phyloP scores from a whole-genome alignment of 148 eudicot species.

The Camellia sinensis region DNA sequence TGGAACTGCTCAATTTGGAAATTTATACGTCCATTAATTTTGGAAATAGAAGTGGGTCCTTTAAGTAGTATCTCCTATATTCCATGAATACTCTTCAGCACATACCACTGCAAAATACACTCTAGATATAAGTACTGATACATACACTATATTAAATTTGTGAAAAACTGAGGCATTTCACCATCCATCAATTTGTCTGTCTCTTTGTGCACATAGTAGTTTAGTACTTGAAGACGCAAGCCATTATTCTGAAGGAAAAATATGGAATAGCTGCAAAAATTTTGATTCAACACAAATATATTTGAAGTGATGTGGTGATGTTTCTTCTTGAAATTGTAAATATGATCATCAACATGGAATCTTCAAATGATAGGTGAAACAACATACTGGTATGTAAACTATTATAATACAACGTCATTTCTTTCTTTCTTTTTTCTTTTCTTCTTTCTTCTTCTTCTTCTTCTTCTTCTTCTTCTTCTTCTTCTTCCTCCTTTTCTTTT shows the following conservation, averaged over 20 bases:
- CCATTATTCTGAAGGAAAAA: neutral
- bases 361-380: neutral
- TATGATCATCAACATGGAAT: neutral
- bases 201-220: neutral
- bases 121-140: neutral
- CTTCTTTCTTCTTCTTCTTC: no score
- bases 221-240: neutral
- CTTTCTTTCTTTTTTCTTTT: no score
- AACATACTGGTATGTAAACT: neutral
- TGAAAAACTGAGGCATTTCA: neutral
- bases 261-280: neutral
- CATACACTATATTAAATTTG: neutral
- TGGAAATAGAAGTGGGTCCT: neutral
- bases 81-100: neutral
- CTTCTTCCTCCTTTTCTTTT: no score
- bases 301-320: neutral
- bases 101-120: neutral
- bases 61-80: neutral
- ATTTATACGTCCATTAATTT: neutral
- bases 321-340: neutral
- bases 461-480: no score
- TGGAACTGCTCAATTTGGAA: slow-evolving; percentile 8
- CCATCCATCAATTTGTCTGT: neutral
- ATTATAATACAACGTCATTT: no score
- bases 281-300: neutral